These are phyloP conservation scores for Leccinum barrowsii DNA, from an alignment of 768 basidiomycete genomes.

Conservation along the genomic window DNA sequence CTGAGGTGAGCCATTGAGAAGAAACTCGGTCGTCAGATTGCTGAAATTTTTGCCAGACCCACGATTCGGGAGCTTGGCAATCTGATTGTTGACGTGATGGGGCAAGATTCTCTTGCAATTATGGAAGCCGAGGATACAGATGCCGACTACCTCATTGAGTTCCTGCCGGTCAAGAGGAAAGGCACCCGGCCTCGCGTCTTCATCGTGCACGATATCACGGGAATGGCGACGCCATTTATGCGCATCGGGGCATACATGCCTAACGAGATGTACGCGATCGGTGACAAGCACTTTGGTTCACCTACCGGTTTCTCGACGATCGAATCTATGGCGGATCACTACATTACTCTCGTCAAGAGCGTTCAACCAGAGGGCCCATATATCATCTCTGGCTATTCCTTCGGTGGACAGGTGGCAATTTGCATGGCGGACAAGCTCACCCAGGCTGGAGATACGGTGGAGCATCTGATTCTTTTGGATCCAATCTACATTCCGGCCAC, in stretches of 20 bases:
- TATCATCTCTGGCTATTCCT: slow-evolving; percentile 26
- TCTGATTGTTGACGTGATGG: slow-evolving; percentile 28
- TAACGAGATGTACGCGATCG: slow-evolving; percentile 33
- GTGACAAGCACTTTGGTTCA: slow-evolving; percentile 31
- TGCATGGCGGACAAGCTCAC: slow-evolving; percentile 25
- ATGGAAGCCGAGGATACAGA: slow-evolving; percentile 31
- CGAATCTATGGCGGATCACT: slow-evolving; percentile 31
- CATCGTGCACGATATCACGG: slow-evolving; percentile 31
- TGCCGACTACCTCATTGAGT: slow-evolving; percentile 28
- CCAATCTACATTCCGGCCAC: slow-evolving; percentile 27
- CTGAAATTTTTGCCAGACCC: slow-evolving; percentile 13
- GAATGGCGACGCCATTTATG: slow-evolving; percentile 33
- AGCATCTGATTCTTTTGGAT: slow-evolving; percentile 28
- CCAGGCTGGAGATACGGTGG: slow-evolving; percentile 22
- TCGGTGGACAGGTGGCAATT: slow-evolving; percentile 29
- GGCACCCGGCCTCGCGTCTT: slow-evolving; percentile 26
- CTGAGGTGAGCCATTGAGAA: slow-evolving; percentile 19
- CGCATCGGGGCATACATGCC: slow-evolving; percentile 32
- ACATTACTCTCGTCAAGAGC: slow-evolving; percentile 27
- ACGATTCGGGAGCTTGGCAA: slow-evolving; percentile 25
- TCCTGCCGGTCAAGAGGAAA: slow-evolving; percentile 32
- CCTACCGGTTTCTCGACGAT: slow-evolving; percentile 27
- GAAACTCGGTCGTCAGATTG: neutral
- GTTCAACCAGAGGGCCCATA: slow-evolving; percentile 28
- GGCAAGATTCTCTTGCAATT: slow-evolving; percentile 27